Evolutionary conservation across 306 rosid genomes (phyloP).

Genomic region (Vicia faba): DNA sequence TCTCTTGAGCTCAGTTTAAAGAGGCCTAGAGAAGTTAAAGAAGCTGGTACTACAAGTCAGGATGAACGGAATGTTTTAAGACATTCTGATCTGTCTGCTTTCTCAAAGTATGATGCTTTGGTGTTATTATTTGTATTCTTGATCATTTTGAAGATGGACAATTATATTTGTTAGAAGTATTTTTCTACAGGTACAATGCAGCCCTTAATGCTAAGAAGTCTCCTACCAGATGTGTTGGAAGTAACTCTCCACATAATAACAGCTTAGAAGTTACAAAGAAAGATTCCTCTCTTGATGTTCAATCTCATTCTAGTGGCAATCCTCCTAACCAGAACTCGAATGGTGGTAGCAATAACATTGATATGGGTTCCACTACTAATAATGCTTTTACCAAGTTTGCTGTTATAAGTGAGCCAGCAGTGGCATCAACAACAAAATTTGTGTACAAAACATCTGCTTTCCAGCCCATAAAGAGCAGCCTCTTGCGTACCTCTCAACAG

Average conservation of each 20-base stretch:
- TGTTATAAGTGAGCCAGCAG: conserved; percentile 52
- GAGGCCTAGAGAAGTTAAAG: conserved; percentile 73
- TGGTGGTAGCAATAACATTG: conserved; percentile 69
- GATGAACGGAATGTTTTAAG: conserved; percentile 75
- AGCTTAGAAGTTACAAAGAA: conserved; percentile 55
- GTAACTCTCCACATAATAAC: conserved; percentile 58
- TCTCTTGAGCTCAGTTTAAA: conserved; percentile 73
- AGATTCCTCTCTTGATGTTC: conserved; percentile 55
- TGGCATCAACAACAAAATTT: conserved; percentile 54
- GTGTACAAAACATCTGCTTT: conserved; percentile 59
- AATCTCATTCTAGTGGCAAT: conserved; percentile 62
- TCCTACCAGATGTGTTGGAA: conserved; percentile 65
- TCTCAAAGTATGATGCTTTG: conserved; percentile 64
- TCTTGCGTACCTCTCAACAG: conserved; percentile 45
- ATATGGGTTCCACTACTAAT: conserved; percentile 75
- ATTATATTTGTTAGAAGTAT: conserved; percentile 1
- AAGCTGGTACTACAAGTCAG: conserved; percentile 50
- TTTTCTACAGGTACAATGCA: conserved; percentile 62
- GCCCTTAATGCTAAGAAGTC: conserved; percentile 61
- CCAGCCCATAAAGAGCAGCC: conserved; percentile 56
- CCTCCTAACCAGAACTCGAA: conserved; percentile 69
- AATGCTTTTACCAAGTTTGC: conserved; percentile 55
- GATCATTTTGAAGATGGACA: conserved; percentile 16
- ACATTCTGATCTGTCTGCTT: conserved; percentile 77
- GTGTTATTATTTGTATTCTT: conserved; percentile 25